Base-by-base conservation (phyloP, 805 yeast genomes). In the Candida schatavii region DNA sequence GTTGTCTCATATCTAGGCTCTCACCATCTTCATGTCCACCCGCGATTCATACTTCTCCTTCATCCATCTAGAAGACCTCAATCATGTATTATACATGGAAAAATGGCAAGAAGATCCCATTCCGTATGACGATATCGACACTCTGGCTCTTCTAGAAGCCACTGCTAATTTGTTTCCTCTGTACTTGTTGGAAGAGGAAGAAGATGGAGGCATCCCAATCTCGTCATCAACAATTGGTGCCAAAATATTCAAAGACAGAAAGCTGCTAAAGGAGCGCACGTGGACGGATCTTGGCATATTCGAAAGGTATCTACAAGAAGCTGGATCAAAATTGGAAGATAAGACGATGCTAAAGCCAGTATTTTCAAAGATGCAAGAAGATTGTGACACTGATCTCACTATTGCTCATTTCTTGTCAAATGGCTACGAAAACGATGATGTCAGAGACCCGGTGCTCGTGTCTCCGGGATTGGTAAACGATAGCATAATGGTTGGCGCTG, bases 81-180 rank as follows among this genome's bases (percentile, higher is more conserved):
- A 67, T 50, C 70, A 64, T 46, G 71, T 68, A 27, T 45, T 66
- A 1, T 66, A 62, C 43, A 65, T 67, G 60, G 74, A 70, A 43
- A 58, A 59, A 25, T 70, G 75, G 75, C 50, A 50, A 10, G 68
- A 67, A 35, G 70, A 66, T 17, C 59, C 65, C 2, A 59, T 70
- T 22, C 66, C 72, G 1, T 69, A 56, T 42, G 71, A 70, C 42
- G 73, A 66, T 34, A 67, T 70, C 15, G 74, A 70, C 41, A 68
- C 74, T 19, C 59, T 57, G 14, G 46, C 59, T 9, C 52, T 70
- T 15, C 45, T 64, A 23, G 74, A 70, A 23, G 68, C 67, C 3
- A 66, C 73, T 3, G 44, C 64, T 3, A 52, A 42, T 26, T 44
- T 68, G 13, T 68, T 67, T 48, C 73, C 74, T 5, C 64, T 57